Conservation (phyloP, 1,139 yeast species). For the Blastobotrys raffinosifermentans region DNA sequence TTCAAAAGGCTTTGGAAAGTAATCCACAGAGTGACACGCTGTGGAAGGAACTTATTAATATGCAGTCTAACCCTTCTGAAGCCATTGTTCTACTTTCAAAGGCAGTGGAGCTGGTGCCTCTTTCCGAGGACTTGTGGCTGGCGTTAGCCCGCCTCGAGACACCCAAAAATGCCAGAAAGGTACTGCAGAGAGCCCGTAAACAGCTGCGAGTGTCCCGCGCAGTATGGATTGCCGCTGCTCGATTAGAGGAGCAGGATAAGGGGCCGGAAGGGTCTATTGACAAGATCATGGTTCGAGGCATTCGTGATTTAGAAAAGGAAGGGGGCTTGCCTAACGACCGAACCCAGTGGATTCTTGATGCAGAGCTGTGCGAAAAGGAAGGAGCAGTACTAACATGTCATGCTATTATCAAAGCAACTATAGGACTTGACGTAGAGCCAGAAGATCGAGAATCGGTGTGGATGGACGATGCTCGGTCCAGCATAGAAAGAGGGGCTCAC, state of each 20-base stretch:
- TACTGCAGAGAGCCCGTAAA: conserved; percentile 53
- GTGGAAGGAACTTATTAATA: conserved; percentile 50
- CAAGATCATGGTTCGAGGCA: conserved; percentile 48
- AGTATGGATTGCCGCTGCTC: conserved; percentile 68
- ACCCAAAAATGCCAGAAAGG: conserved; percentile 46
- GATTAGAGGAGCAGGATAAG: conserved; percentile 57
- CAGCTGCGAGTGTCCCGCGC: conserved; percentile 45
- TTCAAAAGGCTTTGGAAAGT: conserved; percentile 69
- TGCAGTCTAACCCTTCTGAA: conserved; percentile 43
- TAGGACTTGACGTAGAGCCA: conserved; percentile 30
- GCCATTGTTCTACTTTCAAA: conserved; percentile 52
- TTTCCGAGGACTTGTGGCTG: conserved; percentile 62
- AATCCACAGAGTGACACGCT: conserved; percentile 59
- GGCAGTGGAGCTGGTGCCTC: conserved; percentile 68
- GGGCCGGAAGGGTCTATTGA: conserved; percentile 41
- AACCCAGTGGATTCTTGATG: conserved; percentile 45
- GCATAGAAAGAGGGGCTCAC: conserved; percentile 27
- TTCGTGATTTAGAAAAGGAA: conserved; percentile 37
- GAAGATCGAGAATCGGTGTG: conserved; percentile 29
- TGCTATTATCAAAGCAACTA: conserved; percentile 31
- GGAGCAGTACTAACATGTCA: conserved; percentile 31
- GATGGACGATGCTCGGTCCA: conserved; percentile 33
- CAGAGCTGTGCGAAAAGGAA: conserved; percentile 37
- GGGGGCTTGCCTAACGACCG: conserved; percentile 31
- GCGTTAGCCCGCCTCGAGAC: conserved; percentile 42